Evolutionary conservation across 1,139 yeast species (phyloP).

Genomic region (Candida frijolesensis): DNA sequence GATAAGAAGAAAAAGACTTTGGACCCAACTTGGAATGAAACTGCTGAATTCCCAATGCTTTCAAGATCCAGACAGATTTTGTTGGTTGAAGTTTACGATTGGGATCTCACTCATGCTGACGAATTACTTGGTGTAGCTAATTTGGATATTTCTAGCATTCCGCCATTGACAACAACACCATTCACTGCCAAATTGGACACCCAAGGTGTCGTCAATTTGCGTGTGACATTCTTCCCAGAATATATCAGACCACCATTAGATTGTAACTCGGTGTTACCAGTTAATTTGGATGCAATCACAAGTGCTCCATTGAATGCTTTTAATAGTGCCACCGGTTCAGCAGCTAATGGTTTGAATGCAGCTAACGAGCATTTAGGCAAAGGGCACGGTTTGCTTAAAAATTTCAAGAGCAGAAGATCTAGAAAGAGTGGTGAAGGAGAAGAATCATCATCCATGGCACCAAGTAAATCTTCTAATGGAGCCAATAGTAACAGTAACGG

Average conservation of each 20-base stretch:
- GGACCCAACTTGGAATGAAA: slow-evolving; percentile 71
- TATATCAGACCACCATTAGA: slow-evolving; percentile 63
- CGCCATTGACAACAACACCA: slow-evolving; percentile 45
- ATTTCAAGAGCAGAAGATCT: slow-evolving; percentile 30
- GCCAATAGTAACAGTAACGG: slow-evolving; percentile 2
- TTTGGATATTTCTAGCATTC: slow-evolving; percentile 52
- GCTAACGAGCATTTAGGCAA: slow-evolving; percentile 49
- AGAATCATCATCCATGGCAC: slow-evolving; percentile 7
- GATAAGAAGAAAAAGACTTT: slow-evolving; percentile 65
- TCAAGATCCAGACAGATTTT: slow-evolving; percentile 62
- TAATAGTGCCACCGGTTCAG: slow-evolving; percentile 46
- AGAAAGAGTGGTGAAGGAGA: slow-evolving; percentile 14
- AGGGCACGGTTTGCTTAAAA: slow-evolving; percentile 45
- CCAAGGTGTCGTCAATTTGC: slow-evolving; percentile 58
- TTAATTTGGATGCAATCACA: slow-evolving; percentile 41
- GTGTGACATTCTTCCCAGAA: slow-evolving; percentile 62
- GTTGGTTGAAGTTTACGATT: slow-evolving; percentile 58
- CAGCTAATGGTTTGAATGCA: slow-evolving; percentile 37
- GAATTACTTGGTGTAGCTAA: slow-evolving; percentile 56
- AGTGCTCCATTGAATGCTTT: slow-evolving; percentile 53
- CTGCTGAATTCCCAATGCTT: slow-evolving; percentile 55
- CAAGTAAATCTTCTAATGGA: slow-evolving; percentile 13
- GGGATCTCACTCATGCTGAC: slow-evolving; percentile 76
- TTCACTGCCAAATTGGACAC: slow-evolving; percentile 56
- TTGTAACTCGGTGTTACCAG: slow-evolving; percentile 41